phyloP scores from a whole-genome alignment of 768 basidiomycete genomes.

The Suillus ampliporus region DNA sequence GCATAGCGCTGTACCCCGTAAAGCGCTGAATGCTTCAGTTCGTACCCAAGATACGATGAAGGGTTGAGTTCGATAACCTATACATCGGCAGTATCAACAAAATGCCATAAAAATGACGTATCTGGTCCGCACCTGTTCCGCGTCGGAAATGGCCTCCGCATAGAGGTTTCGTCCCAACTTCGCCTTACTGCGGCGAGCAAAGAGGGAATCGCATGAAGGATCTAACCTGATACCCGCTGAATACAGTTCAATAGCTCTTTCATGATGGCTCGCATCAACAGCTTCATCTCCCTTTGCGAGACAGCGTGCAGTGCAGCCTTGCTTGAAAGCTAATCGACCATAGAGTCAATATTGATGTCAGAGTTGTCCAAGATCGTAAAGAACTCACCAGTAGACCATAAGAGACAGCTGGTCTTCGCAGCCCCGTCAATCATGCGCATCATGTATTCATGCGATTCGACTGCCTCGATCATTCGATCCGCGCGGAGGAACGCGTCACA shows the following conservation, averaged over 20 bases:
- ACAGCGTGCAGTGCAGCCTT: background rate
- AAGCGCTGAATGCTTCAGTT: background rate
- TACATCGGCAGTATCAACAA: background rate
- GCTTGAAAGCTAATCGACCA: background rate
- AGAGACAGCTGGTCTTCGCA: too few species aligned
- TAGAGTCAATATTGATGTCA: background rate
- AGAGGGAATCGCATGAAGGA: background rate
- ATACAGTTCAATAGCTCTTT: background rate
- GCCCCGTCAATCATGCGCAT: background rate
- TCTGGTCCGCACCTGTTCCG: background rate
- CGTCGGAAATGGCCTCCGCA: background rate
- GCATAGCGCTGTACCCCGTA: background rate
- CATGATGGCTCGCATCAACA: background rate
- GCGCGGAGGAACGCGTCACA: background rate
- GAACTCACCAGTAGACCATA: constrained; percentile 1
- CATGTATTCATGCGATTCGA: background rate
- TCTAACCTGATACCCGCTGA: background rate
- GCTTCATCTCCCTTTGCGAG: background rate
- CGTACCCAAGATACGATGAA: background rate
- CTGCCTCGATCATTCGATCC: background rate
- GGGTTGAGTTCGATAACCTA: background rate
- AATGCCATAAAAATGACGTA: background rate
- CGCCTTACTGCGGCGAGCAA: background rate
- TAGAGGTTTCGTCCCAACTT: background rate
- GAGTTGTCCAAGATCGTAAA: background rate